Conservation (phyloP, 2,329 filamentous ascomycete genomes). For the Tolypocladium inflatum region DNA sequence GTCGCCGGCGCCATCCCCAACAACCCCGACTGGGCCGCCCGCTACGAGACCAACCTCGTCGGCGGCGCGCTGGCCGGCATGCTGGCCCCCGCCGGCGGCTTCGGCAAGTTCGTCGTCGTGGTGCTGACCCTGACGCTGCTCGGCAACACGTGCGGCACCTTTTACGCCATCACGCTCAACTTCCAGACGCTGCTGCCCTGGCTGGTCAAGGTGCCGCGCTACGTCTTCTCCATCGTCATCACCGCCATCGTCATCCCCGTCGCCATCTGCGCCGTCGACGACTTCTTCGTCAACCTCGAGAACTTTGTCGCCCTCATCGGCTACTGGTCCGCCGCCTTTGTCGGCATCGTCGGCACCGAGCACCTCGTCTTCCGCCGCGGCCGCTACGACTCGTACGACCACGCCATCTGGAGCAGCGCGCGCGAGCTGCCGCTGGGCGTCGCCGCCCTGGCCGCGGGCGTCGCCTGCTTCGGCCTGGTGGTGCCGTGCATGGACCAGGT, state of each 20-base stretch:
- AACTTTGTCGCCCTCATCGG: conserved; percentile 49
- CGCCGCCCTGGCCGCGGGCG: conserved; percentile 35
- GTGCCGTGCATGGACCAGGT: conserved; percentile 51
- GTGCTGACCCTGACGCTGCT: conserved; percentile 47
- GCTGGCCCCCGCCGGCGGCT: conserved; percentile 46
- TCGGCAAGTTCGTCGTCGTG: conserved; percentile 53
- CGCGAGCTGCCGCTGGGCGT: conserved; percentile 33
- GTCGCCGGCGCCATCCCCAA: conserved; percentile 50
- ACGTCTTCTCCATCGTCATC: conserved; percentile 46
- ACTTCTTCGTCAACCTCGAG: conserved; percentile 48
- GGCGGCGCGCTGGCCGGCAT: conserved; percentile 52
- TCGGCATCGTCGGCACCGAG: conserved; percentile 38
- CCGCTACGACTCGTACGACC: conserved; percentile 34
- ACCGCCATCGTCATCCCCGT: conserved; percentile 51
- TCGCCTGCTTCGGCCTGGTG: conserved; percentile 39
- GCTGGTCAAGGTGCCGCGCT: conserved; percentile 45
- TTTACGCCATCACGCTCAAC: conserved; percentile 55
- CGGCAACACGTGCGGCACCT: conserved; percentile 49
- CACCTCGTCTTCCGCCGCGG: conserved; percentile 37
- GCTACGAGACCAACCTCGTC: conserved; percentile 41
- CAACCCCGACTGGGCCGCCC: conserved; percentile 41
- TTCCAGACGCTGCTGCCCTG: conserved; percentile 52
- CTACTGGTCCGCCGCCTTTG: conserved; percentile 49
- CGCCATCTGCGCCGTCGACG: conserved; percentile 42
- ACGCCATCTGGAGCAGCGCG: conserved; percentile 36